Evolutionary conservation across 257 asterid species (phyloP), one percentile per base, ranked within the genome.

Genomic region (Rubia yunnanensis): DNA sequence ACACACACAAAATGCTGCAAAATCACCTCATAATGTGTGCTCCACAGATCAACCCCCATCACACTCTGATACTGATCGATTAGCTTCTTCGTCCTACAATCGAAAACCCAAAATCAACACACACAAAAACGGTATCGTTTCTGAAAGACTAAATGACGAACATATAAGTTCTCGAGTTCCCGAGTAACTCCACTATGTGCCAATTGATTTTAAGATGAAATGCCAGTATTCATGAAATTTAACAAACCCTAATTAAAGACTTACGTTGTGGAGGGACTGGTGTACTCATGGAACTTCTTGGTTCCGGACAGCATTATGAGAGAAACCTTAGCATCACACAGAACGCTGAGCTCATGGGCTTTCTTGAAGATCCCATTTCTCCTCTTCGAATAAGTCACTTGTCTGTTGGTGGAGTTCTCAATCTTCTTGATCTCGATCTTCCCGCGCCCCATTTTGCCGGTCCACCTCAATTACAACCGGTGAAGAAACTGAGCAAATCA

Each of bases 251-350:
- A 50, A 0, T 5, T 1, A 50, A 18, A n/a, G 4, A 46, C 9
- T 6, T 82, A 84, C 94, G 86, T 72, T 35, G 80, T 76, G 58
- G 69, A 44, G 2, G 86, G 85, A 65, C 78, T 84, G 52, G 81
- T 80, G 60, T 77, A 86, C 22, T 78, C 84, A 65, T 77, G 87
- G 35, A 78, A 73, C 69, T 77, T 80, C 27, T 76, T 71, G 52
- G 86, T 78, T 11, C 62, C 82, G 4, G 86, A 80, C 39, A 70
- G 67, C 78, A 86, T 78, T 72, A 86, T 75, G 32, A 84, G 71
- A 4, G 81, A 84, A 64, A 86, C 86, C 73, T 82, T 79, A 58
- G 91, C 91, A 67, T 84, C 94, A 57, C 86, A 82, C 3, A 80
- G 81, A 50, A 82, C 81, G 26, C 75, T 63, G 63, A 86, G 81